Evolutionary conservation across 176 grass and related monocot species (phyloP).

Genomic region (Avena sativa): DNA sequence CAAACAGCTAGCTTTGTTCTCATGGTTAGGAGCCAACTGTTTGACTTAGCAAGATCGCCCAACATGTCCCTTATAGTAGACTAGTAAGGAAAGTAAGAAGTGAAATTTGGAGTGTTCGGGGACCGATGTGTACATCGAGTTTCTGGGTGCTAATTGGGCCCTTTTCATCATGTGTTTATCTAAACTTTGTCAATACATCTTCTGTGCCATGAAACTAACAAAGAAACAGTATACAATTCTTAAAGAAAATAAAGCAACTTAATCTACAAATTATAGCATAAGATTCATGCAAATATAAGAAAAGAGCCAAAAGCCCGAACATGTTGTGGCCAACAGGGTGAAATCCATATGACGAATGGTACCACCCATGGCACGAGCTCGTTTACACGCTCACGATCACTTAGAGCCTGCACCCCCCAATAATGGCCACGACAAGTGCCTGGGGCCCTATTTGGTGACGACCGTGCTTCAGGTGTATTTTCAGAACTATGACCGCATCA

Average conservation of each 20-base stretch:
- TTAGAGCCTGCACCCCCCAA: background rate
- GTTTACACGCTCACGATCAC: background rate
- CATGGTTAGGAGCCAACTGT: background rate
- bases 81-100: background rate
- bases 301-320: background rate
- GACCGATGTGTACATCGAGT: background rate
- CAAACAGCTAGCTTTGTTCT: background rate
- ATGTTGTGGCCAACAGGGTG: background rate
- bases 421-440: background rate
- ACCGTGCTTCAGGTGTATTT: background rate
- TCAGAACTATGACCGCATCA: background rate
- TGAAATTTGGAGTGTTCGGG: background rate
- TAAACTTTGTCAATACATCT: background rate
- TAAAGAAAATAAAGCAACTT: conserved; percentile 13
- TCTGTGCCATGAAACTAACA: background rate
- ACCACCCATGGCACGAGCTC: background rate
- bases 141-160: background rate
- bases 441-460: background rate
- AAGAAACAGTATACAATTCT: background rate
- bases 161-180: background rate
- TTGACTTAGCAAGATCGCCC: background rate
- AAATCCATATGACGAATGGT: background rate
- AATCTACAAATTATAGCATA: background rate
- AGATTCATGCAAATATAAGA: background rate
- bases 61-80: background rate